phyloP scores from a whole-genome alignment of 495 filamentous ascomycete genomes.

The Bacidia gigantensis region DNA sequence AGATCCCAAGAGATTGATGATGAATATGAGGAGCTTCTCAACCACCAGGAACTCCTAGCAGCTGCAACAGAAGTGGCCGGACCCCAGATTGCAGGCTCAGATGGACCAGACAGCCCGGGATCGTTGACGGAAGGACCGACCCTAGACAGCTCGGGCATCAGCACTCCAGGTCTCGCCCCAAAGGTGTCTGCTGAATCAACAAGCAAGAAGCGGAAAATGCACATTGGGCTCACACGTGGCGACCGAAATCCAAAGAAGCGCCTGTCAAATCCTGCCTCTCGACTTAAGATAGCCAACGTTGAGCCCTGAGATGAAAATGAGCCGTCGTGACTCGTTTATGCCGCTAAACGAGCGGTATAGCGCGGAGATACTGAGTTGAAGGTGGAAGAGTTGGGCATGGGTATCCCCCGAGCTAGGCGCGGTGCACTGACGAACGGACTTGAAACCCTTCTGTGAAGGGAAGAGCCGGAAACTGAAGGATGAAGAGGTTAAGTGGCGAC shows the following conservation, averaged over 20 bases:
- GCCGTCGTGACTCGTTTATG: too few relatives aligned
- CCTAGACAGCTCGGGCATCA: slow-evolving; percentile 22
- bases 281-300: neutral
- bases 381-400: too few relatives aligned
- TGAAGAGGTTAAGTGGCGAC: too few relatives aligned
- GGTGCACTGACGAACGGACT: too few relatives aligned
- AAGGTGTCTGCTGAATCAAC: neutral
- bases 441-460: too few relatives aligned
- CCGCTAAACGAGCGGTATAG: too few relatives aligned
- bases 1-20: slow-evolving; percentile 17
- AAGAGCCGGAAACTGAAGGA: too few relatives aligned
- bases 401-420: too few relatives aligned
- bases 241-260: neutral
- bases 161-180: slow-evolving; percentile 17
- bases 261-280: too few relatives aligned
- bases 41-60: slow-evolving; percentile 10
- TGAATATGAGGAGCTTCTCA: slow-evolving; percentile 14
- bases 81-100: neutral
- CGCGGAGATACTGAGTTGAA: too few relatives aligned
- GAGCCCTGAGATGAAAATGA: neutral
- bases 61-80: slow-evolving; percentile 2
- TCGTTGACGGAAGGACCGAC: slow-evolving; percentile 29
- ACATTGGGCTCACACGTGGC: neutral
- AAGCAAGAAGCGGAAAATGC: neutral
- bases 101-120: slow-evolving; percentile 17